Percentiles rank a stretch among this genome's conserved stretches.
phyloP scores from a whole-genome alignment of 139 green algal species.

The Chlorella sorokiniana region DNA sequence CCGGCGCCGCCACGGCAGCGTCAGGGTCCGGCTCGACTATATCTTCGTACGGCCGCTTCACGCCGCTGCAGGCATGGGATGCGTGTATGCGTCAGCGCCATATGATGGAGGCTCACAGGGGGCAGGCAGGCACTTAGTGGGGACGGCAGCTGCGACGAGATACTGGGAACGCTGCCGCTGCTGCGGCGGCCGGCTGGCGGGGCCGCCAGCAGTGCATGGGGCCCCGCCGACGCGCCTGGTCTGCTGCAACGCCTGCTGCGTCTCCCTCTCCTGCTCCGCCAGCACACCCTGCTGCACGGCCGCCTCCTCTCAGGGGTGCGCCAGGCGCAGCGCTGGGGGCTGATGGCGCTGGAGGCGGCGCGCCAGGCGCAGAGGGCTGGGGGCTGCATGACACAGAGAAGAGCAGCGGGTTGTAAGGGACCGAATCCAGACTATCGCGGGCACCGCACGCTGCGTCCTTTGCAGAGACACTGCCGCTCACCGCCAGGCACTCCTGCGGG shows the following conservation, averaged over 20 bases:
- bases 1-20: neutral
- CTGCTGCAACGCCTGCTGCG: neutral
- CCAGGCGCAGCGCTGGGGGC: neutral
- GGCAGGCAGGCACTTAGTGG: neutral
- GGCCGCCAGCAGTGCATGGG: neutral
- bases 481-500: slow-evolving; percentile 2
- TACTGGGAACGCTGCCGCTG: neutral
- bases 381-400: neutral
- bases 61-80: neutral
- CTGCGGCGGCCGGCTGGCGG: neutral
- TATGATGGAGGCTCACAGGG: too few relatives aligned
- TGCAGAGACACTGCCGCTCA: neutral
- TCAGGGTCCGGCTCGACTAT: neutral
- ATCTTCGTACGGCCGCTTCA: slow-evolving; percentile 18
- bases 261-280: slow-evolving; percentile 18
- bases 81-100: too few relatives aligned
- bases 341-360: neutral
- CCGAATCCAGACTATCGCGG: neutral
- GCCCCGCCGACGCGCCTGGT: neutral
- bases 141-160: neutral
- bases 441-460: too few relatives aligned
- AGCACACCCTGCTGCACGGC: slow-evolving; percentile 26
- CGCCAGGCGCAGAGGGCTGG: neutral
- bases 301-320: neutral
- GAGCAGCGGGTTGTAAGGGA: too few relatives aligned